Base-by-base conservation (phyloP, 192 early-diverging fungal species). In the Coemansia furcata region DNA sequence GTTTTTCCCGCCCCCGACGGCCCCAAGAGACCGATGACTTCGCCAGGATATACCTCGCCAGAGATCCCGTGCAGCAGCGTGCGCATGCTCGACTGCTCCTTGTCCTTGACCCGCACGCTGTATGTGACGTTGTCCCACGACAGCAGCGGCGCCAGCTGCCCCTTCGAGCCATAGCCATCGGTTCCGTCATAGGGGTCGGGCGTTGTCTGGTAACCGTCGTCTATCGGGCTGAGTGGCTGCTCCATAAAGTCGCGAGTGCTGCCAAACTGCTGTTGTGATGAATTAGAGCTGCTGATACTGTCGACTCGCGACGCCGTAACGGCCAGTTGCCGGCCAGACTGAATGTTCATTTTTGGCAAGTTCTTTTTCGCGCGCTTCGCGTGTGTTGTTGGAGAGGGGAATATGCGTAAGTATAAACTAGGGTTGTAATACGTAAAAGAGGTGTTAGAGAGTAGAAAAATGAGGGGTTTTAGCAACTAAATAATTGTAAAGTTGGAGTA, bases 1-100 rank as follows among this genome's bases (percentile, higher is more conserved):
- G 96, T 94, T 73, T 98, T 98, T 11, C 96, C 96, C 0, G 96
- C 96, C 5, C 93, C 94, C 21, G 93, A 94, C 10, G 90, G 91
- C 7, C 94, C 96, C 86, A 98, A 91, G 37, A 98, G 92, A 12
- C 94, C 96, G 86, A 95, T 88, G 8, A 98, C 87, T 66, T 96
- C 85, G 49, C 96, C 96, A 0, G 95, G 90, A 17, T 85, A 78
- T 6, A 93, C 92, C 19, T 88, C 70, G 33, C 96, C 96, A 26
- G 85, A 85, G 4, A 95, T 87, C 11, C 84, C 84, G 17, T 91
- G 78, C 32, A 95, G 67, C 12, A 95, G 80, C 58, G 74, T 59
- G 66, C 83, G 80, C 74, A 74, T 84, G 26, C 38, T 59, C 11
- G 66, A 29, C 63, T 78, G 65, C 52, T 77, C 40, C 66, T 78